These are phyloP conservation scores for Lasiosphaeriaceae sp. DNA, from an alignment of 495 filamentous ascomycete genomes.

Conservation along the genomic window DNA sequence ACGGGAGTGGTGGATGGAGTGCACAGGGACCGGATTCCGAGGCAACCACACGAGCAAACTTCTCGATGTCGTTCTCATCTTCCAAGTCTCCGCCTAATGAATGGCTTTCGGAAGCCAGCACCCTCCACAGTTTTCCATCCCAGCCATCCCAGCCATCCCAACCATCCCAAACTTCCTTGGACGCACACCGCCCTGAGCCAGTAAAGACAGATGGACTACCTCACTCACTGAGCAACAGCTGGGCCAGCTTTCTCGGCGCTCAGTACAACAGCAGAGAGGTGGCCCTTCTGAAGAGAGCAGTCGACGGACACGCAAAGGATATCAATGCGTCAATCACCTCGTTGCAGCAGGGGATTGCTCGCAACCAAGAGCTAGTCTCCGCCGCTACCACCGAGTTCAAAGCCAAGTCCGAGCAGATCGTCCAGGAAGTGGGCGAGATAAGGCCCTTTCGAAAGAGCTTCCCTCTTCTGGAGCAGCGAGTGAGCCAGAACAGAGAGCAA, in stretches of 20 bases:
- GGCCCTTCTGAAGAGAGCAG: slow-evolving; percentile 8
- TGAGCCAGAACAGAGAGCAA: slow-evolving; percentile 6
- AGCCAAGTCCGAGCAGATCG: slow-evolving; percentile 12
- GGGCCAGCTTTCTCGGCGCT: slow-evolving; percentile 24
- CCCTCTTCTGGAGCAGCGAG: slow-evolving; percentile 11
- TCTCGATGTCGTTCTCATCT: slow-evolving; percentile 2
- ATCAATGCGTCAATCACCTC: slow-evolving; percentile 11
- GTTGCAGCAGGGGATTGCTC: slow-evolving; percentile 10
- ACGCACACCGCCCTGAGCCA: slow-evolving; percentile 2
- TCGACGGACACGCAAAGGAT: slow-evolving; percentile 15
- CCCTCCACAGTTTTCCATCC: background rate
- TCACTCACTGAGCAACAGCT: slow-evolving; percentile 17
- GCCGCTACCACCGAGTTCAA: slow-evolving; percentile 13
- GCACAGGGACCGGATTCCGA: too few species aligned
- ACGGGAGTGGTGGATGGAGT: too few species aligned
- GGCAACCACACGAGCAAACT: too few species aligned
- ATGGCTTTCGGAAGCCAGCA: background rate
- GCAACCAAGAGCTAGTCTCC: slow-evolving; percentile 12
- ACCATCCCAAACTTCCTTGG: slow-evolving; percentile 1
- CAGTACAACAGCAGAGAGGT: slow-evolving; percentile 23
- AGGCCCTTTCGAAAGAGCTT: slow-evolving; percentile 7
- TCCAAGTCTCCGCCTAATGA: background rate
- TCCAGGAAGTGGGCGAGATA: slow-evolving; percentile 5
- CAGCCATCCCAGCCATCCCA: background rate
- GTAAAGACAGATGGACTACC: slow-evolving; percentile 13